Evolutionary conservation across 352 stramenopile genomes (phyloP).

Genomic region (Pythium aphanidermatum): DNA sequence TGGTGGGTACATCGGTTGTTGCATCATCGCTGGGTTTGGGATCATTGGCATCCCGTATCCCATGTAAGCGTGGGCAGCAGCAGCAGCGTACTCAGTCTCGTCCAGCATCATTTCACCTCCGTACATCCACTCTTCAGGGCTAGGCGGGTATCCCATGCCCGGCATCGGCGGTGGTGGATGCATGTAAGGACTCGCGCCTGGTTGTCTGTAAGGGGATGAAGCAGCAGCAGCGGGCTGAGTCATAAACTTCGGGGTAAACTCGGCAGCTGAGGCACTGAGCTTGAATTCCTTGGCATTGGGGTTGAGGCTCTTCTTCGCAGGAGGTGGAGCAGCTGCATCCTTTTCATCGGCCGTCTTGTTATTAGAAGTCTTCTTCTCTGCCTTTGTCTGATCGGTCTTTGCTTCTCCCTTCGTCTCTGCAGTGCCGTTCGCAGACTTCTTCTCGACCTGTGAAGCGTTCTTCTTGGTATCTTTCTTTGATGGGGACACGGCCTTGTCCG

Average conservation of each 20-base stretch:
- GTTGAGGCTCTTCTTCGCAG: slow-evolving; percentile 71
- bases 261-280: slow-evolving; percentile 48
- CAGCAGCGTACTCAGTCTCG: slow-evolving; percentile 37
- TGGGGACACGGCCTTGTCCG: slow-evolving; percentile 3
- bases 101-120: slow-evolving; percentile 39
- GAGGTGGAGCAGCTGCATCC: slow-evolving; percentile 15
- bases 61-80: slow-evolving; percentile 49
- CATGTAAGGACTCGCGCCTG: slow-evolving; percentile 23
- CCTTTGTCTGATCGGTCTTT: slow-evolving; percentile 6
- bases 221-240: slow-evolving; percentile 8
- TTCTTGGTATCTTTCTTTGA: slow-evolving; percentile 9
- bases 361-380: slow-evolving; percentile 11
- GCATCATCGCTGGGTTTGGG: slow-evolving; percentile 53
- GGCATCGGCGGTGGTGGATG: slow-evolving; percentile 29
- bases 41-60: slow-evolving; percentile 63
- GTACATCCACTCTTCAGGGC: slow-evolving; percentile 77
- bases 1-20: slow-evolving; percentile 52
- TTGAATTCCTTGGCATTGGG: slow-evolving; percentile 87
- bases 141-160: slow-evolving; percentile 39
- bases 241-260: slow-evolving; percentile 67
- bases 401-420: no score
- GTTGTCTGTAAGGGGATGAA: slow-evolving; percentile 44
- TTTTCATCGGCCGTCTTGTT: slow-evolving; percentile 1
- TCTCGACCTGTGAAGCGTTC: slow-evolving; percentile 5
- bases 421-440: no score